phyloP scores from a whole-genome alignment of 2,329 filamentous ascomycete genomes.

The Endoconidiophora laricicola region DNA sequence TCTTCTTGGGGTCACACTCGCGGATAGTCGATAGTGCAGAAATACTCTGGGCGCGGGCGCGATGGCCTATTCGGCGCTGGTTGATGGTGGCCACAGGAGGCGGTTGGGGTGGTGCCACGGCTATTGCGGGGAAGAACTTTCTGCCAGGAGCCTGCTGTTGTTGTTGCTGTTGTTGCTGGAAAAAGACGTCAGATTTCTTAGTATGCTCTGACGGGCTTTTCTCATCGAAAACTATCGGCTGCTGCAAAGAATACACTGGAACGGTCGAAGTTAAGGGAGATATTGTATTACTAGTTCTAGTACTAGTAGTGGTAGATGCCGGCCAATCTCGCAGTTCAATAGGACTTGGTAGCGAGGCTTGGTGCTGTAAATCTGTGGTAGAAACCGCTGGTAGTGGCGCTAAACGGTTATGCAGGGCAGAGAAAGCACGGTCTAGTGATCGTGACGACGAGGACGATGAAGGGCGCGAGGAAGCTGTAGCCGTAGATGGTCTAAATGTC shows the following conservation, averaged over 20 bases:
- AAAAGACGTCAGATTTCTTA: not conserved
- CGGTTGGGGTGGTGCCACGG: not conserved
- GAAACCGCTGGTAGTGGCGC: not conserved
- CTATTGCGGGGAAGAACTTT: not conserved
- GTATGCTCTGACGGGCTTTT: not conserved
- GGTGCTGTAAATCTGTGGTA: not conserved
- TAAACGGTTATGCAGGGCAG: not conserved
- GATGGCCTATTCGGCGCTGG: not conserved
- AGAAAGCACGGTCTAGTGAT: not conserved
- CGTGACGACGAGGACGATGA: not conserved
- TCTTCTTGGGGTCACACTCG: not conserved
- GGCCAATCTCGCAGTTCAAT: slow-evolving; percentile 6
- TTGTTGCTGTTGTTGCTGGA: not conserved
- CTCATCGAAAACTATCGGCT: too few species aligned
- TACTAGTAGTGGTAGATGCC: not conserved
- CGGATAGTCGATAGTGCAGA: not conserved
- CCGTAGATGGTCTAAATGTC: not conserved
- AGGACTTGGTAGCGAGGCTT: not conserved
- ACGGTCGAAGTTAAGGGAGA: not conserved
- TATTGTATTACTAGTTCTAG: not conserved
- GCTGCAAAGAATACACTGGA: too few species aligned
- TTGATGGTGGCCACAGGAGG: not conserved
- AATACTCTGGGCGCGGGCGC: not conserved
- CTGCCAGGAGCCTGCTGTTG: not conserved
- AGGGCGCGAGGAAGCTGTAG: not conserved